Conservation (phyloP, 176 grass and related monocot genomes). For the Neostapfia colusana region DNA sequence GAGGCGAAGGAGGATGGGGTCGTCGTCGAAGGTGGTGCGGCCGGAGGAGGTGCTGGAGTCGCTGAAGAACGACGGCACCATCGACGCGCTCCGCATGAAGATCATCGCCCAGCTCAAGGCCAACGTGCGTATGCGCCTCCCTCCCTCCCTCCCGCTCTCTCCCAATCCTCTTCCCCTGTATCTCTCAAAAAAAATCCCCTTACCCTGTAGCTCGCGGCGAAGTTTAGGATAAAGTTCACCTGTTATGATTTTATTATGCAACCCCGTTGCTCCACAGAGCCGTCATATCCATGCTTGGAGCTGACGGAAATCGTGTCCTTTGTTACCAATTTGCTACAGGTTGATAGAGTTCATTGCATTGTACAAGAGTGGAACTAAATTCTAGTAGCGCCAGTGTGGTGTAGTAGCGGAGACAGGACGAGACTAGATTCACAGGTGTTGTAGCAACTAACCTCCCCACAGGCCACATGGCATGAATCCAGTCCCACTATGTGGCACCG, state of each 20-base stretch:
- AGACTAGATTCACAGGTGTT: neutral
- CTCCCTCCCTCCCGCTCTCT: neutral
- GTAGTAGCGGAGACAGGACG: neutral
- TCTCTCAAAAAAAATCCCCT: no score
- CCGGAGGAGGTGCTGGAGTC: conserved; percentile 89
- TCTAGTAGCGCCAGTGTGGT: neutral
- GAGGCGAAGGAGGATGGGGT: conserved; percentile 38
- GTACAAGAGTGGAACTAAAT: neutral
- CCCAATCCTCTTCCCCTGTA: no score
- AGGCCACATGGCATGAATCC: neutral
- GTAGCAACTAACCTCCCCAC: neutral
- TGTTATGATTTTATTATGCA: neutral
- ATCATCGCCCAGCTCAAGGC: conserved; percentile 94
- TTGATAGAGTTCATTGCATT: neutral
- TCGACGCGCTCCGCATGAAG: conserved; percentile 95
- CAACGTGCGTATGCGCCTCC: conserved; percentile 48
- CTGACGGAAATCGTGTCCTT: neutral
- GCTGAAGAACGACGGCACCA: conserved; percentile 87
- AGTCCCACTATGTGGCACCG: no score
- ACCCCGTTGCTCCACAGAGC: neutral
- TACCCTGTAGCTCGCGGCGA: neutral
- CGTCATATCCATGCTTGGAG: neutral
- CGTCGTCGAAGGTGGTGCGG: conserved; percentile 61
- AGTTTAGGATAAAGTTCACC: neutral
- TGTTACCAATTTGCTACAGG: neutral